phyloP scores from a whole-genome alignment of 345 rosid species.

The Mangifera indica region DNA sequence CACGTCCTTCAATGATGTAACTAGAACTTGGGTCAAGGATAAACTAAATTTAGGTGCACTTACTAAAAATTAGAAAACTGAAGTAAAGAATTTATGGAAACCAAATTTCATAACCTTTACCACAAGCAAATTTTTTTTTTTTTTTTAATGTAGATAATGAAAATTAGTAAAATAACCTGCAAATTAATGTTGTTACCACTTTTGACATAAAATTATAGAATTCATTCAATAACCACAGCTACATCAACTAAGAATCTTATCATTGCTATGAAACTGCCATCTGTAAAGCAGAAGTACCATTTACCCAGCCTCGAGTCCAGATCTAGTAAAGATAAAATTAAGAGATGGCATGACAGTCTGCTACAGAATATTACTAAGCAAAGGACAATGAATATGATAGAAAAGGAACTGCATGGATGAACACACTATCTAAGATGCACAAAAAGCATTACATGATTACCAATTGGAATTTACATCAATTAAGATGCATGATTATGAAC shows the following conservation, averaged over 20 bases:
- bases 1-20: constrained; percentile 92
- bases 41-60: constrained; percentile 6
- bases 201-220: background rate
- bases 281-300: background rate
- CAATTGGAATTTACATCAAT: background rate
- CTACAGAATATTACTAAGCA: background rate
- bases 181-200: background rate
- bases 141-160: no score
- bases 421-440: background rate
- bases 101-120: no score
- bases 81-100: background rate
- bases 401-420: background rate
- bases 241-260: background rate
- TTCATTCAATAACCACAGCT: background rate
- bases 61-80: constrained; percentile 1
- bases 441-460: background rate
- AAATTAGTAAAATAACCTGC: background rate
- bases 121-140: no score
- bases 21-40: constrained; percentile 67
- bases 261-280: no score
- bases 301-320: background rate
- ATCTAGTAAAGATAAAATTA: background rate
- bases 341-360: background rate
- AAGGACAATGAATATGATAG: background rate
- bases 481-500: background rate